A percentile compares a stretch with the other conserved stretches of the same genome.
These are phyloP conservation scores for Blastomyces silverae DNA, from an alignment of 2,329 filamentous ascomycete species.

Conservation along the genomic window DNA sequence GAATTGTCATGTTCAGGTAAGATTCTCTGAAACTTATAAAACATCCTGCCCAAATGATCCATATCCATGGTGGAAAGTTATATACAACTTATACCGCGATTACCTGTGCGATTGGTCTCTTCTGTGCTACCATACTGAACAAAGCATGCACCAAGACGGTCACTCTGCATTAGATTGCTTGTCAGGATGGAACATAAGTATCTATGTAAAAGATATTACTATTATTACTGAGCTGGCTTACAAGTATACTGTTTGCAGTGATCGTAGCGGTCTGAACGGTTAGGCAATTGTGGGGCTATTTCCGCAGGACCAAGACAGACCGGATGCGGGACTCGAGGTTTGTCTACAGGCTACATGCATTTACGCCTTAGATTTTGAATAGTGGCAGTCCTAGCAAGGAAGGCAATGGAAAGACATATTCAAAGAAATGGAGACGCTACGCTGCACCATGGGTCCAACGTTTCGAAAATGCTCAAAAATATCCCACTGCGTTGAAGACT, in stretches of 20 bases:
- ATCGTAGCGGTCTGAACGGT: background rate
- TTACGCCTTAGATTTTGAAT: background rate
- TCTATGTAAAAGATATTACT: background rate
- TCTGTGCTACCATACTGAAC: background rate
- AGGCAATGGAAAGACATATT: background rate
- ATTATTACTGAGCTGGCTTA: background rate
- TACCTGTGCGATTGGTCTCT: background rate
- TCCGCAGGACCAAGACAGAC: background rate
- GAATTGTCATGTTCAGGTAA: background rate
- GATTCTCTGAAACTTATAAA: background rate
- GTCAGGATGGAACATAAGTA: background rate
- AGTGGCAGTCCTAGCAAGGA: background rate
- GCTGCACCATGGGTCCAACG: background rate
- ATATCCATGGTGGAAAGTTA: background rate
- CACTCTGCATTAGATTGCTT: background rate
- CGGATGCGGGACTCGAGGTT: background rate
- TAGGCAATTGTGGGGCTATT: background rate
- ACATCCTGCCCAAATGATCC: background rate
- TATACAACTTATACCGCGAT: background rate
- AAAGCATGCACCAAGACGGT: background rate
- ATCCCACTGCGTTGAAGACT: background rate
- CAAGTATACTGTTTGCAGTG: background rate
- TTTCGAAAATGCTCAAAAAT: constrained; percentile 1
- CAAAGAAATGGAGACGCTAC: background rate
- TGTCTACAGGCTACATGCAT: background rate